phyloP scores from a whole-genome alignment of 306 rosid genomes.

The Inga oerstediana region DNA sequence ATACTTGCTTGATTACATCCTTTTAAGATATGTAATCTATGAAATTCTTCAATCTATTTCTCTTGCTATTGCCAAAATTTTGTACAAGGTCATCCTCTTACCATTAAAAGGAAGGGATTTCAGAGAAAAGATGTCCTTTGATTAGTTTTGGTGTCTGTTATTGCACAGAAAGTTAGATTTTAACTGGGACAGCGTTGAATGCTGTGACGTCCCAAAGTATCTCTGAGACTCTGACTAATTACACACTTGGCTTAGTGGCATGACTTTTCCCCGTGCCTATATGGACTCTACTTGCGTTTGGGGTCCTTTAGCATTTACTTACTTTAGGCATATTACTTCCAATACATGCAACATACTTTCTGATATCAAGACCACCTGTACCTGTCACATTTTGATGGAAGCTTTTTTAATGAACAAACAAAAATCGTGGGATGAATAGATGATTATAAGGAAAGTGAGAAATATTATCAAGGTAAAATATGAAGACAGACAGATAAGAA shows the following conservation, averaged over 20 bases:
- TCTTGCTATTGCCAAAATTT: slow-evolving; percentile 5
- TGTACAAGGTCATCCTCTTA: slow-evolving; percentile 1
- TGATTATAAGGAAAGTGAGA: not conserved
- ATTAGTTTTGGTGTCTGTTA: slow-evolving; percentile 17
- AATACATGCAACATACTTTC: not conserved
- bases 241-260: not conserved
- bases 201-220: slow-evolving; percentile 2
- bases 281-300: not conserved
- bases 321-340: not conserved
- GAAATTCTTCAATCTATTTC: slow-evolving; percentile 20
- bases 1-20: slow-evolving; percentile 4
- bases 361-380: not conserved
- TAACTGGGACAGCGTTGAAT: not conserved
- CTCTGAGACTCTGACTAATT: slow-evolving; percentile 3
- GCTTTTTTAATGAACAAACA: not conserved
- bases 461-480: not conserved
- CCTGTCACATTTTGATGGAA: not conserved
- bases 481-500: not conserved
- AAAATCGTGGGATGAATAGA: not conserved
- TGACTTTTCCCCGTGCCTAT: not conserved
- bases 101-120: slow-evolving; percentile 7
- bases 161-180: not conserved
- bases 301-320: not conserved
- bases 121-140: not conserved
- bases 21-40: not conserved